Evolutionary conservation across 176 grass and related monocot species (phyloP).

Genomic region (Paspalum vaginatum): DNA sequence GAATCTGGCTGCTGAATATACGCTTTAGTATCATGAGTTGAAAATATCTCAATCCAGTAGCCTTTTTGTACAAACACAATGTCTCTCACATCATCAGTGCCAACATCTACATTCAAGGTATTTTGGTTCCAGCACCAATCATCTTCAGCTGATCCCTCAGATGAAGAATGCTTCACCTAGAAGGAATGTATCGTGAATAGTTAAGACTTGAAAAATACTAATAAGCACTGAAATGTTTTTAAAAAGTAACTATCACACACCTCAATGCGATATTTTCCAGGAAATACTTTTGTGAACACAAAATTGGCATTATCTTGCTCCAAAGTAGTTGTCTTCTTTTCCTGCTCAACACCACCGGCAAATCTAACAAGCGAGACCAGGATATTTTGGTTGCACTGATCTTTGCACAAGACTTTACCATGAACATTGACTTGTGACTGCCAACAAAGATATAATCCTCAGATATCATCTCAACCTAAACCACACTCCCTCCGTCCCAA

Average conservation of each 20-base stretch:
- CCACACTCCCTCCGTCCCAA: not conserved
- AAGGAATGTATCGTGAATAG: slow-evolving; percentile 25
- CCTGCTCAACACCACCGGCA: slow-evolving; percentile 54
- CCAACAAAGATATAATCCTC: slow-evolving; percentile 39
- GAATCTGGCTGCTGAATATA: slow-evolving; percentile 78
- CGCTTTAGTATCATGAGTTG: slow-evolving; percentile 80
- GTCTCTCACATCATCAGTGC: slow-evolving; percentile 73
- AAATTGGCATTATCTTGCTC: slow-evolving; percentile 70
- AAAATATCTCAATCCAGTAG: slow-evolving; percentile 85
- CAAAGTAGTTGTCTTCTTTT: slow-evolving; percentile 66
- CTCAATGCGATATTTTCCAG: slow-evolving; percentile 91
- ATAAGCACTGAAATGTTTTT: not conserved
- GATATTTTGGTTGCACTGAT: slow-evolving; percentile 74
- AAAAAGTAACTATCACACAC: slow-evolving; percentile 28
- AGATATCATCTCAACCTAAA: slow-evolving; percentile 39
- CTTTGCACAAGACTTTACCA: slow-evolving; percentile 86
- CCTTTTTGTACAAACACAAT: slow-evolving; percentile 90
- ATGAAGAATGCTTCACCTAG: slow-evolving; percentile 65
- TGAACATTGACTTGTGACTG: slow-evolving; percentile 95
- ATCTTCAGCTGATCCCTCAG: slow-evolving; percentile 48
- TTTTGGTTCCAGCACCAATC: slow-evolving; percentile 92
- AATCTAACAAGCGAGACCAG: slow-evolving; percentile 76
- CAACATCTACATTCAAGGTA: slow-evolving; percentile 71
- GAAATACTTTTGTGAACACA: slow-evolving; percentile 85
- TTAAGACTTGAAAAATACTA: slow-evolving; percentile 23